Percentiles rank a stretch among this genome's conserved stretches.
phyloP scores from a whole-genome alignment of 2,329 filamentous ascomycete genomes.

The Cladosporium sp. region DNA sequence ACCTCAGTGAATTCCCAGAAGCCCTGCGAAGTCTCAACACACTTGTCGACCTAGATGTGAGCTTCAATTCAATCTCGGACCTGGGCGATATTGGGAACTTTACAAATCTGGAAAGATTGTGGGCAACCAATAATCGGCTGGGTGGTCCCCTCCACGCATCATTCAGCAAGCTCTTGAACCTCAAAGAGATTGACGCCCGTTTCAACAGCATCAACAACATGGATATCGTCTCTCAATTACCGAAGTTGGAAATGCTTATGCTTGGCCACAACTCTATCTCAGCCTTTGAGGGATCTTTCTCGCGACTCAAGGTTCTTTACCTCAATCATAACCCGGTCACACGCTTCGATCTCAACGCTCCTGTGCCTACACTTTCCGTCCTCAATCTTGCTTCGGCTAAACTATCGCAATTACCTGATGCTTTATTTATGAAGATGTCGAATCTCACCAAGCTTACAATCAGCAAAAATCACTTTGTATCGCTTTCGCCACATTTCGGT shows the following conservation, averaged over 20 bases:
- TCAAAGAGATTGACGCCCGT: conserved; percentile 89
- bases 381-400: conserved; percentile 90
- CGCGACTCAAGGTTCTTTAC: conserved; percentile 75
- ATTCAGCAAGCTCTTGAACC: conserved; percentile 67
- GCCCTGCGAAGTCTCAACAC: conserved; percentile 79
- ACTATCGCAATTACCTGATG: conserved; percentile 79
- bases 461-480: conserved; percentile 94
- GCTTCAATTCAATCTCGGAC: conserved; percentile 83
- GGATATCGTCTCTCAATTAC: conserved; percentile 77
- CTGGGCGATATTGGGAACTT: conserved; percentile 78
- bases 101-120: conserved; percentile 76
- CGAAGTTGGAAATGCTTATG: conserved; percentile 80
- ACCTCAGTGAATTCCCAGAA: conserved; percentile 75
- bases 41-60: conserved; percentile 88
- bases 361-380: conserved; percentile 75
- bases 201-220: conserved; percentile 89
- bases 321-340: conserved; percentile 95
- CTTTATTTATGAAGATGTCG: conserved; percentile 79
- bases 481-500: conserved; percentile 79
- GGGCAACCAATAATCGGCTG: conserved; percentile 93
- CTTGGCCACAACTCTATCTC: conserved; percentile 92
- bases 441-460: conserved; percentile 84
- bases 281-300: conserved; percentile 83
- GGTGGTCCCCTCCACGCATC: conserved; percentile 65
- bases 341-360: conserved; percentile 75